Conservation (phyloP, 192 early-diverging fungal species). For the Cladochytrium replicatum region DNA sequence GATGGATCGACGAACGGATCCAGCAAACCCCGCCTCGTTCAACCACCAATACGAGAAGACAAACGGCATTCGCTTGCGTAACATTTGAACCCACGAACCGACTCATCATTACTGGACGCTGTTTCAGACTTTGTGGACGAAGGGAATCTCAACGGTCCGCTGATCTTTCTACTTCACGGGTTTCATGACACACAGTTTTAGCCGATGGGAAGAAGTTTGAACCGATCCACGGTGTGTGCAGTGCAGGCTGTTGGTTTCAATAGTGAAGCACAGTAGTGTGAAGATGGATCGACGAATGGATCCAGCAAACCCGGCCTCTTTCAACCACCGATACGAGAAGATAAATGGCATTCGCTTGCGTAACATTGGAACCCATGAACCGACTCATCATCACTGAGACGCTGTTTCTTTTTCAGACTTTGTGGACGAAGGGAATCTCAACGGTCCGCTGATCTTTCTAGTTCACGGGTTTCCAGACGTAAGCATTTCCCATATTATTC, state of each 20-base stretch:
- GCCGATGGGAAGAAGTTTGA: too few species aligned
- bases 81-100: too few species aligned
- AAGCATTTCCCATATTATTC: too few species aligned
- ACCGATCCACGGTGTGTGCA: too few species aligned
- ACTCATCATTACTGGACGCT: too few species aligned
- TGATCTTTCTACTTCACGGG: constrained; percentile 12
- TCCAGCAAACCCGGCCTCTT: constrained; percentile 12
- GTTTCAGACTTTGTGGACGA: constrained; percentile 20
- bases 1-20: too few species aligned
- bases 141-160: neutral
- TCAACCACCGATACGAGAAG: constrained; percentile 16
- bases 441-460: constrained; percentile 6
- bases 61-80: constrained; percentile 18
- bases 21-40: constrained; percentile 12
- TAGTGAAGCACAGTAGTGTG: too few species aligned
- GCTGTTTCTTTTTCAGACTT: constrained; percentile 17
- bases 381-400: too few species aligned
- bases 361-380: too few species aligned
- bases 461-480: constrained; percentile 19
- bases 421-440: constrained; percentile 12
- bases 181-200: constrained; percentile 17
- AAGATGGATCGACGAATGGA: too few species aligned
- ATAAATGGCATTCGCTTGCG: constrained; percentile 17
- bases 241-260: too few species aligned
- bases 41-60: constrained; percentile 16